Evolutionary conservation across 441 rosid genomes (phyloP), one percentile per base, ranked within the genome.

Genomic region (Lepidium campestre): DNA sequence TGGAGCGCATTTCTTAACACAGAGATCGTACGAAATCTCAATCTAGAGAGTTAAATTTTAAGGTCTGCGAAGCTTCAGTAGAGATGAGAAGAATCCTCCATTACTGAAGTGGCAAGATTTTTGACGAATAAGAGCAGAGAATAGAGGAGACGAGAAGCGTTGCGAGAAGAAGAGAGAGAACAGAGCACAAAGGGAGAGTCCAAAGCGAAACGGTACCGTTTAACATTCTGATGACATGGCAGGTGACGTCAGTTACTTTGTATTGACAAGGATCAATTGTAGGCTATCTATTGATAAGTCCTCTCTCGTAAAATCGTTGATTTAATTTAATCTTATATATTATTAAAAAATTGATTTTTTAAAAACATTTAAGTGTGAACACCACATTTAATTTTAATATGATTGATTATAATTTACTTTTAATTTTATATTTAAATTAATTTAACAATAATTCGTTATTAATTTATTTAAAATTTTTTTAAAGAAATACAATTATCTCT

Each of bases 1-100:
- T 94, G 23, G 96, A 75, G 14, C 86, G 88, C 97, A 91, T 93
- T 37, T 61, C 36, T 40, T 19, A 23, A 48, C 22, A 36, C 52
- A 2, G 39, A 57, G 20, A 57, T 37, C 1, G 9, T 6, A 34
- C 9, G 58, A 36, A 19, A 46, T 29, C 53, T 29, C 53, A 63
- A 63, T 18, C 27, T 63, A 6, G 50, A 47, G 1, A 13, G 22
- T 47, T 20, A 67, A 27, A 5, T 12, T 27, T 17, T 0, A 4
- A 37, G 8, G 18, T 7, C 5, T 19, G 37, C 12, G 39, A 20
- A 23, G 63, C 4, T 61, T 61, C 62, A 53, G 49, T 13, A 12
- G 47, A 40, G 23, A 31, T 14, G 52, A 27, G 67, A 52, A 10
- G 62, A 52, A 5, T 52, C 44, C 40, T 32, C 48, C 22, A 32